These are phyloP conservation scores for Candida sanyaensis DNA, from an alignment of 1,139 yeast genomes.

Conservation along the genomic window DNA sequence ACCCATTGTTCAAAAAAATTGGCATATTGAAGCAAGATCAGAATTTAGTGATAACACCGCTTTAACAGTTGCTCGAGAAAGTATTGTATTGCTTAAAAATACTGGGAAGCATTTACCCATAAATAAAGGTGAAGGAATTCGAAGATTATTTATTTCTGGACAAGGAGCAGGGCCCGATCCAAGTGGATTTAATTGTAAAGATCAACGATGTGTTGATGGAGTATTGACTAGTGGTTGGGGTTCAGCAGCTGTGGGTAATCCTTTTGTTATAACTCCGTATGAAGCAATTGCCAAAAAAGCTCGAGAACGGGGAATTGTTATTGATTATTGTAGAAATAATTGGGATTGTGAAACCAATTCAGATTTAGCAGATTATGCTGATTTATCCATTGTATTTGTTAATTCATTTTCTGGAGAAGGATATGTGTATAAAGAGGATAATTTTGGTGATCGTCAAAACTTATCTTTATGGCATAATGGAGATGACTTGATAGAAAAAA, in stretches of 20 bases:
- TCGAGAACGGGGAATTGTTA: conserved; percentile 42
- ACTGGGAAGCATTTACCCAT: conserved; percentile 53
- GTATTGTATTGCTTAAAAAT: conserved; percentile 56
- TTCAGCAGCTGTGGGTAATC: conserved; percentile 53
- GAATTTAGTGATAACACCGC: conserved; percentile 53
- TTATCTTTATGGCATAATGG: conserved; percentile 62
- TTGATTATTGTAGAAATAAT: conserved; percentile 43
- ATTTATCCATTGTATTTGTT: conserved; percentile 54
- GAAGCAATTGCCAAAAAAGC: conserved; percentile 52
- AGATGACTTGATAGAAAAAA: conserved; percentile 50
- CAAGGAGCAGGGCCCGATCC: conserved; percentile 50
- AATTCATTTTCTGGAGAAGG: conserved; percentile 62
- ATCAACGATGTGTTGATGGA: conserved; percentile 50
- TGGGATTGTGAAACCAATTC: conserved; percentile 47
- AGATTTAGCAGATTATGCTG: conserved; percentile 50
- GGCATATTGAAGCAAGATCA: conserved; percentile 56
- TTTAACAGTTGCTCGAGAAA: conserved; percentile 56
- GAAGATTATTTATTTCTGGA: conserved; percentile 48
- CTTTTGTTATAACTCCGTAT: conserved; percentile 56
- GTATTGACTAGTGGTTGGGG: conserved; percentile 54
- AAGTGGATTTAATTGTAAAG: conserved; percentile 52
- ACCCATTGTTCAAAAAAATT: conserved; percentile 53
- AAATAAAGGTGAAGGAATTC: conserved; percentile 39
- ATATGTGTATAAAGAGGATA: conserved; percentile 55
- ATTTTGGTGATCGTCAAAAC: conserved; percentile 62